Evolutionary conservation across 371 early-diverging fungal genomes (phyloP).

Genomic region (Mortierella polycephala): DNA sequence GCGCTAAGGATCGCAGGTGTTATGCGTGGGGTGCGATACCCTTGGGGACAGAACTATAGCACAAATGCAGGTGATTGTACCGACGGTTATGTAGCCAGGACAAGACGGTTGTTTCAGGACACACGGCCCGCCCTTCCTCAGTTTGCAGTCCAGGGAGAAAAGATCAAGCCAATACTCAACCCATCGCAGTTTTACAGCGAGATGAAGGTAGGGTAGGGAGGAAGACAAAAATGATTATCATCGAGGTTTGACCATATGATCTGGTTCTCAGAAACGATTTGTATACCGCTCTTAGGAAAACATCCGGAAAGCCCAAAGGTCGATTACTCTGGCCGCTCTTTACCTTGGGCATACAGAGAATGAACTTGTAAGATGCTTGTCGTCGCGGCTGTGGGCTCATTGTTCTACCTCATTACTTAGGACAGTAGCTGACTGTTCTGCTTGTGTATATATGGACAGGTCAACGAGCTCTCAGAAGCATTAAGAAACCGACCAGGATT

Average conservation of each 20-base stretch:
- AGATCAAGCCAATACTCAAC: slow-evolving; percentile 55
- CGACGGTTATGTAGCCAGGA: slow-evolving; percentile 20
- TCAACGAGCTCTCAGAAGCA: slow-evolving; percentile 67
- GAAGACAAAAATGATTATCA: neutral
- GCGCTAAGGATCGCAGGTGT: neutral
- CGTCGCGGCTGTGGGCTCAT: too few relatives aligned
- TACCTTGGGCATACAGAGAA: slow-evolving; percentile 88
- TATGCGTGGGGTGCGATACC: slow-evolving; percentile 2
- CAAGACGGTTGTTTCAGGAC: slow-evolving; percentile 33
- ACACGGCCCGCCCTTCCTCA: slow-evolving; percentile 38
- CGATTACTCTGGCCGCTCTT: slow-evolving; percentile 86
- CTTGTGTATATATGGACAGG: slow-evolving; percentile 43
- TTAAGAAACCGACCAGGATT: slow-evolving; percentile 63
- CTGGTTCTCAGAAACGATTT: neutral
- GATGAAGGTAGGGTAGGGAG: slow-evolving; percentile 54
- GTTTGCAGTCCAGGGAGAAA: slow-evolving; percentile 56
- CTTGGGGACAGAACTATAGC: slow-evolving; percentile 2
- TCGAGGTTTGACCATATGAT: neutral
- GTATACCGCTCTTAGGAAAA: slow-evolving; percentile 54
- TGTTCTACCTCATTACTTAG: too few relatives aligned
- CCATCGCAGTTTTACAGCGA: slow-evolving; percentile 62
- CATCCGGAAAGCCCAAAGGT: slow-evolving; percentile 74
- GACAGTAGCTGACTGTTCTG: neutral
- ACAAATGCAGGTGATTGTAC: slow-evolving; percentile 1
- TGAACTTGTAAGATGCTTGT: slow-evolving; percentile 69